Base-by-base conservation (phyloP, 1,139 yeast species). In the Pichia inconspicua region DNA sequence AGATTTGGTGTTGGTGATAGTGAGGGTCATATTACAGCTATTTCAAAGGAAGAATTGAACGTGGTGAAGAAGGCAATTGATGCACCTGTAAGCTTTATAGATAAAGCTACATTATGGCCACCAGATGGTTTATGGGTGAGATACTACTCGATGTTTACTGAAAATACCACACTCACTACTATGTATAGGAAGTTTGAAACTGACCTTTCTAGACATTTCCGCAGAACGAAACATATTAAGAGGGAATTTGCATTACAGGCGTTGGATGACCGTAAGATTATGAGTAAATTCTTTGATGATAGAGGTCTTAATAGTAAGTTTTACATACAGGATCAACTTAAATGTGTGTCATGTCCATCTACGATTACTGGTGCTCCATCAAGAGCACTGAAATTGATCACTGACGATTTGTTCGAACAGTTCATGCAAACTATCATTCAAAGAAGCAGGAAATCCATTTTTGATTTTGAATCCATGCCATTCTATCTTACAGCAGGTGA, bases 71-170 rank as follows among this genome's bases (percentile, higher is more conserved):
- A 66, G 17, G 72, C 73, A 35, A 72, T 84, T 67, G 61, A 67
- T 3, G 65, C 72, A 2, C 78, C 80, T 0, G 67, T 75, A 9
- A 64, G 67, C 25, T 70, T 73, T 50, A 58, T 86, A 8, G 58
- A 66, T 5, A 72, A 74, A 43, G 92, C 90, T 0, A 70, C 76
- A 22, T 65, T 84, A 7, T 82, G 88, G 87, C 94, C 95, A 4
- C 78, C 86, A 1, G 78, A 75, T 52, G 73, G 74, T 37, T 67
- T 84, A 22, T 80, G 89, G 84, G 69, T 68, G 44, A 58, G 65
- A 43, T 82, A 79, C 59, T 72, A 78, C 57, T 69, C 81, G 17
- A 75, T 74, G 57, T 80, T 79, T 55, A 74, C 80, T 1, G 66
- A 71, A 6, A 68, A 71, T 1, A 72, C 77, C 1, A 67, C 74